Conservation (phyloP, 352 stramenopile species). For the Phytophthora sp. region DNA sequence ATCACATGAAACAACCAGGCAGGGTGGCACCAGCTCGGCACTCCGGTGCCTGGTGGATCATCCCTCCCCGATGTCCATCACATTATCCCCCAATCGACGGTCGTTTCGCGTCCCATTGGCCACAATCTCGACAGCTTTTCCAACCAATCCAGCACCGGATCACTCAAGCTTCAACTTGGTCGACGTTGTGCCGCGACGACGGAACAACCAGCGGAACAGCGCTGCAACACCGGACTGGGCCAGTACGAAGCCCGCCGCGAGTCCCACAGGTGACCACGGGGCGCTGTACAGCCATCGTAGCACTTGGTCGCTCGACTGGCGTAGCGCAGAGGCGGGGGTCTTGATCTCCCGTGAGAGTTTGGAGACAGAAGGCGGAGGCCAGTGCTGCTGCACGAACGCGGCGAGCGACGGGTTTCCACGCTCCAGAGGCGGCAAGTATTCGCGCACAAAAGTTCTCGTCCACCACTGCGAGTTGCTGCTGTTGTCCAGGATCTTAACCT, state of each 20-base stretch:
- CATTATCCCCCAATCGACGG: slow-evolving; percentile 25
- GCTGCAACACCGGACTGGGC: slow-evolving; percentile 24
- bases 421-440: slow-evolving; percentile 56
- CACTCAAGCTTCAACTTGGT: slow-evolving; percentile 40
- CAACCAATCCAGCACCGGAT: slow-evolving; percentile 26
- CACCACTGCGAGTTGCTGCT: slow-evolving; percentile 46
- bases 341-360: not conserved
- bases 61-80: slow-evolving; percentile 20
- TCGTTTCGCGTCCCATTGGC: slow-evolving; percentile 12
- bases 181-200: slow-evolving; percentile 24
- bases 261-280: slow-evolving; percentile 27
- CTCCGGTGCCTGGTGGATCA: too few relatives aligned
- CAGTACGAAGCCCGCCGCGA: slow-evolving; percentile 11
- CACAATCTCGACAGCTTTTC: slow-evolving; percentile 4
- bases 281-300: slow-evolving; percentile 22
- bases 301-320: slow-evolving; percentile 3
- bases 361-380: slow-evolving; percentile 5
- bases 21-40: too few relatives aligned
- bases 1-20: too few relatives aligned
- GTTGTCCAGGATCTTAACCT: slow-evolving; percentile 37
- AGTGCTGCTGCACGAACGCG: slow-evolving; percentile 53
- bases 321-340: slow-evolving; percentile 1
- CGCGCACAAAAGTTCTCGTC: slow-evolving; percentile 43
- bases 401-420: slow-evolving; percentile 49
- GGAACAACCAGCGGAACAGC: slow-evolving; percentile 6